Conservation (phyloP, 2,329 filamentous ascomycete species). For the Stachybotrys chartarum region DNA sequence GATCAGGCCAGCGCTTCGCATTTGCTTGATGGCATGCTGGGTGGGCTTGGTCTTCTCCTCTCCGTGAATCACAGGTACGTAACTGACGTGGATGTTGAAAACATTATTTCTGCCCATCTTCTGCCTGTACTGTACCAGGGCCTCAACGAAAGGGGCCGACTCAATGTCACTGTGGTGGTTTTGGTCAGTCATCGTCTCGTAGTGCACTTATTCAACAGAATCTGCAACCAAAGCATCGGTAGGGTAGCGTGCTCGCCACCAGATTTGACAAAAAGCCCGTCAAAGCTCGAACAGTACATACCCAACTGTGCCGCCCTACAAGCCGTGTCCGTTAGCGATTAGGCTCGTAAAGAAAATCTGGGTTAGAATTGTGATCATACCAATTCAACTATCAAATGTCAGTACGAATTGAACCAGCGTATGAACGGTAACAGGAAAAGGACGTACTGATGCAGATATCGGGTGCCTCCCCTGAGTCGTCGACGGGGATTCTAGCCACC, state of each 20-base stretch:
- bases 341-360: background rate
- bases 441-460: slow-evolving; percentile 83
- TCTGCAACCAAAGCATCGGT: background rate
- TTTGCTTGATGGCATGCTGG: slow-evolving; percentile 78
- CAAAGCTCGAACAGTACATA: slow-evolving; percentile 6
- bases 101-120: slow-evolving; percentile 73
- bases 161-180: slow-evolving; percentile 60
- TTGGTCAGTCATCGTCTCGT: background rate
- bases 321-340: background rate
- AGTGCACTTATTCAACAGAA: background rate
- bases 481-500: slow-evolving; percentile 78
- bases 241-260: background rate
- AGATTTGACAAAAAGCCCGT: background rate
- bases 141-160: slow-evolving; percentile 81
- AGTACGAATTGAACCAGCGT: slow-evolving; percentile 3
- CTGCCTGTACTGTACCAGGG: slow-evolving; percentile 70
- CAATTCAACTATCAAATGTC: slow-evolving; percentile 24
- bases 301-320: slow-evolving; percentile 52
- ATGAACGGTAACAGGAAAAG: background rate
- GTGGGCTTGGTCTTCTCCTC: slow-evolving; percentile 98
- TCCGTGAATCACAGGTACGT: slow-evolving; percentile 62
- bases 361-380: slow-evolving; percentile 17
- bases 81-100: slow-evolving; percentile 81
- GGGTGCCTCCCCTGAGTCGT: slow-evolving; percentile 73
- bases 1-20: slow-evolving; percentile 71